Percentiles rank a stretch among this genome's conserved stretches.
Conservation (phyloP, 106 monocot genomes). For the Platanthera guangdongensis region DNA sequence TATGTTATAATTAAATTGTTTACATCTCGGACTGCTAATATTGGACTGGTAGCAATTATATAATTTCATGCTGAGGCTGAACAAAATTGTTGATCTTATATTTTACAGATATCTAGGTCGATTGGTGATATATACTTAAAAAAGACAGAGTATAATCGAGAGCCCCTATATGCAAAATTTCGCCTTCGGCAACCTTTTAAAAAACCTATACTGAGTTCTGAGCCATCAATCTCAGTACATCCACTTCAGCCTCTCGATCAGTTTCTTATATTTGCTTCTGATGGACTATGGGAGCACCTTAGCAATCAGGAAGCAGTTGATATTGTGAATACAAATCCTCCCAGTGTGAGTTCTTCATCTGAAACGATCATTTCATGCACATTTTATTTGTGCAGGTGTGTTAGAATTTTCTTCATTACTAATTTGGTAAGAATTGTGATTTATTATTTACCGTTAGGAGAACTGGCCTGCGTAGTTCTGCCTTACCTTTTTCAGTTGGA, state of each 20-base stretch:
- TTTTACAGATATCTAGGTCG: slow-evolving; percentile 23
- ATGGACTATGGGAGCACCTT: slow-evolving; percentile 28
- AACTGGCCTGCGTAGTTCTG: not conserved
- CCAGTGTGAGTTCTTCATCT: slow-evolving; percentile 12
- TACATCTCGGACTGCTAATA: not conserved
- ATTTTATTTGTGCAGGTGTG: not conserved
- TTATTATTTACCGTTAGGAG: not conserved
- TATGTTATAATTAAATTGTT: not conserved
- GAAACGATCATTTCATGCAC: not conserved
- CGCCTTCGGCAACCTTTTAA: slow-evolving; percentile 22
- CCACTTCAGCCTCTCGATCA: slow-evolving; percentile 21
- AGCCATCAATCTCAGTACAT: slow-evolving; percentile 21
- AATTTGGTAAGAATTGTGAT: not conserved
- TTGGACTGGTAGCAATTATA: not conserved
- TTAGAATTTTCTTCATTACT: not conserved
- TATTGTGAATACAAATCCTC: slow-evolving; percentile 17
- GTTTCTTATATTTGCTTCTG: slow-evolving; percentile 29
- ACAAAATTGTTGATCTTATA: not conserved
- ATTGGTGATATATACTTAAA: slow-evolving; percentile 25
- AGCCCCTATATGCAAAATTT: slow-evolving; percentile 24
- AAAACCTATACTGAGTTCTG: slow-evolving; percentile 22
- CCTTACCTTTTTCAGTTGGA: not conserved
- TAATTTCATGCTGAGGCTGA: not conserved
- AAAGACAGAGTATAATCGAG: slow-evolving; percentile 22
- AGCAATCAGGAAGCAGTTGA: slow-evolving; percentile 28